Conservation (phyloP, 768 basidiomycete genomes). For the Boletus rubroflammeus region DNA sequence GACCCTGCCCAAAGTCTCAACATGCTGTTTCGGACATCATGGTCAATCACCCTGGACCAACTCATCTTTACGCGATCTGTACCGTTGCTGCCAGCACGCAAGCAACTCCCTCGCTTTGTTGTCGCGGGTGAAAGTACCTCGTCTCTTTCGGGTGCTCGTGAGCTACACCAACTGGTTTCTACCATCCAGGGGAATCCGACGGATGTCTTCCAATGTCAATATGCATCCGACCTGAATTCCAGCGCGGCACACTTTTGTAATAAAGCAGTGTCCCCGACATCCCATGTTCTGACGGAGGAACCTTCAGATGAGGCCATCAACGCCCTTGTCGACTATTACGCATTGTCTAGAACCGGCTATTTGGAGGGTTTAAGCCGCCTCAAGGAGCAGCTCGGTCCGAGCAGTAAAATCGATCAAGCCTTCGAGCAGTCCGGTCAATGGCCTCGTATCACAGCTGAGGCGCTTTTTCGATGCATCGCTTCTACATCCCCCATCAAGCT, state of each 20-base stretch:
- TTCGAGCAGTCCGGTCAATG: constrained; percentile 29
- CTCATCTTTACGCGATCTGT: constrained; percentile 1
- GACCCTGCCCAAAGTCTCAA: background rate
- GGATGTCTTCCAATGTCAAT: background rate
- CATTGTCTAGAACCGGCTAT: background rate
- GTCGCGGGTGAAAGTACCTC: background rate
- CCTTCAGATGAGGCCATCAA: background rate
- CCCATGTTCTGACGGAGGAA: background rate
- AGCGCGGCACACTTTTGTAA: background rate
- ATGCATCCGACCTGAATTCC: background rate
- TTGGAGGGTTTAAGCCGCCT: background rate
- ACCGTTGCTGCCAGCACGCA: background rate
- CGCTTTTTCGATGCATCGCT: constrained; percentile 29
- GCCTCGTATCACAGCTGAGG: constrained; percentile 32
- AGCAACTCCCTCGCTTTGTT: background rate
- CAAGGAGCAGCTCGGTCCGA: constrained; percentile 7
- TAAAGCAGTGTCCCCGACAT: background rate
- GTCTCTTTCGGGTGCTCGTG: background rate
- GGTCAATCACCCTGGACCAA: background rate
- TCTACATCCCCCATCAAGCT: constrained; percentile 12
- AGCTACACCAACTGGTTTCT: constrained; percentile 1
- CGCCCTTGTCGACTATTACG: background rate
- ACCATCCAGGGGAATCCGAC: background rate
- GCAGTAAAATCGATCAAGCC: constrained; percentile 9
- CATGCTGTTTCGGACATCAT: background rate